Conservation (phyloP, 1,284 basidiomycete genomes). For the Gymnopus androsaceus region DNA sequence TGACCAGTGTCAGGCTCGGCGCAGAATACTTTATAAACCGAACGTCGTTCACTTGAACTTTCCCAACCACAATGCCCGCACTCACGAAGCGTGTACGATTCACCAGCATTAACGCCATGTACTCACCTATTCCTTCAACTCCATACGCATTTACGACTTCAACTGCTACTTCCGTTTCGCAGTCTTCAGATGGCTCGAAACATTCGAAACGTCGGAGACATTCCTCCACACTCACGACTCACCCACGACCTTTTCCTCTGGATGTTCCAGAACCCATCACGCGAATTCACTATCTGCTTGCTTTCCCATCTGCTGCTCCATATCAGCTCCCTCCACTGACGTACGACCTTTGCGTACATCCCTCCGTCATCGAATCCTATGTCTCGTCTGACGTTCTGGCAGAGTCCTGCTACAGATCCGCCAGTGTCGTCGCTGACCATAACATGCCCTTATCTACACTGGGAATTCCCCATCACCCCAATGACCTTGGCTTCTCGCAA, state of each 20-base stretch:
- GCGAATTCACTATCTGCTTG: slow-evolving; percentile 45
- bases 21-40: neutral
- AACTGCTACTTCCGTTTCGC: slow-evolving; percentile 32
- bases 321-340: slow-evolving; percentile 33
- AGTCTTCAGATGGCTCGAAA: slow-evolving; percentile 26
- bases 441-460: slow-evolving; percentile 26
- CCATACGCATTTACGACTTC: slow-evolving; percentile 37
- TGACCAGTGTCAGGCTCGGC: neutral
- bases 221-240: slow-evolving; percentile 36
- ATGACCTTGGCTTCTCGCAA: slow-evolving; percentile 15
- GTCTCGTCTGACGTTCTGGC: slow-evolving; percentile 24
- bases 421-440: slow-evolving; percentile 30
- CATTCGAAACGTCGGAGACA: slow-evolving; percentile 4
- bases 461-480: slow-evolving; percentile 25
- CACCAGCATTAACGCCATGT: slow-evolving; percentile 44
- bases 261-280: slow-evolving; percentile 24
- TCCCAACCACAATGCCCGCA: slow-evolving; percentile 7
- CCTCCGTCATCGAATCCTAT: slow-evolving; percentile 26
- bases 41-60: neutral
- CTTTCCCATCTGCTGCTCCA: slow-evolving; percentile 43
- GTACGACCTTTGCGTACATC: slow-evolving; percentile 37
- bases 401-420: slow-evolving; percentile 34
- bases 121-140: slow-evolving; percentile 44
- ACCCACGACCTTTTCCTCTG: slow-evolving; percentile 7
- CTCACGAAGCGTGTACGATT: slow-evolving; percentile 50